Evolutionary conservation across 257 asterid genomes (phyloP), one percentile per base, ranked within the genome.

Genomic region (Perilla frutescens): DNA sequence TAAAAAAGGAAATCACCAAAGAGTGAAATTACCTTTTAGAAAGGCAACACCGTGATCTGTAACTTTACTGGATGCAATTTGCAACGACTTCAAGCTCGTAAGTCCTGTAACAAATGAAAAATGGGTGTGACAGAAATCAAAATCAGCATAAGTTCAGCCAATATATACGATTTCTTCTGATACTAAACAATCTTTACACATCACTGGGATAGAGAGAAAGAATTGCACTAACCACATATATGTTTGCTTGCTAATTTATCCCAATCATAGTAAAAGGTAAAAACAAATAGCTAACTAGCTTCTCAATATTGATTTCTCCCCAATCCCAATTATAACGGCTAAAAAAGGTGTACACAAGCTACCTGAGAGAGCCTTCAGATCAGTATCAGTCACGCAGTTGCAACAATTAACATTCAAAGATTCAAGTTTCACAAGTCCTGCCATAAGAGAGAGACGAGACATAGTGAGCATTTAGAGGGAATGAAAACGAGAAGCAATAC

Each of bases 351-450:
- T 10, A 13, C 51, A 47, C 9, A 70, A 36, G 51, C 66, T 74
- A 93, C 98, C 98, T 72, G 96, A 84, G 59, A 93, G 79, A 68
- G 92, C 87, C 78, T 81, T 89, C 91, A 93, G 89, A 78, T 93
- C 98, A 36, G 89, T 73, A 79, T 93, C 96, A 3, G 84, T 74
- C 58, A 93, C 86, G 90, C 96, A 91, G 76, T 85, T 93, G 86
- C 98, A 93, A 82, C 96, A 93, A 82, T 93, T 89, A 76, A 91
- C 68, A 77, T 86, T 93, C 72, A 93, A 86, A 59, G 96, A 79
- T 75, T 93, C 96, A 3, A 93, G 96, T 84, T 87, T 93, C 48
- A 84, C 61, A 14, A 93, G 85, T 34, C 89, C 98, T 93, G 90
- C 66, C 51, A 47, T 47, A 44, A 6, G 49, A 44, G 10, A 34